Base-by-base conservation (phyloP, 257 asterid species). In the Vinca minor region DNA sequence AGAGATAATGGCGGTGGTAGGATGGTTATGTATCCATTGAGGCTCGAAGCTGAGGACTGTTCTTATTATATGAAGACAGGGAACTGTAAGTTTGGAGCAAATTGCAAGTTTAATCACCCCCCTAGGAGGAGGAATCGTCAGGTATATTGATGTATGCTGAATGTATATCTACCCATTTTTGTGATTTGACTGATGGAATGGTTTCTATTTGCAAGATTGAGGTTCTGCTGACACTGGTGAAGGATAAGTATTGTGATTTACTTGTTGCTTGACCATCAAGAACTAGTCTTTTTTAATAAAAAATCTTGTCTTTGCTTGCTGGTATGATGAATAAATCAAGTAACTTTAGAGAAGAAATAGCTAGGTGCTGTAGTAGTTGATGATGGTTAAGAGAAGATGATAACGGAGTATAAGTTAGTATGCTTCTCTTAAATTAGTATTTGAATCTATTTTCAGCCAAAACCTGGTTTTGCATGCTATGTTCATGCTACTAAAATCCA, bases 21-120 rank as follows among this genome's bases (percentile, higher is more conserved):
- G 86, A 79, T 60, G 74, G 23, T 35, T 62, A 69, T 45, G 67
- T 92, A 85, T 74, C 97, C 99, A 0, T 25, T 81, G 79, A 79
- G 99, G 74, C 87, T 87, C n/a, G 99, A 86, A 64, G 95, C 95
- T 0, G 96, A 83, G 77, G 99, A 87, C 74, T 93, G 99, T 62
- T 44, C 92, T 0, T 93, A 42, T 75, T 93, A 80, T 62, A 68
- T 87, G 91, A 89, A 81, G 71, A 84, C 81, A 3, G 94, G 95
- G 55, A 73, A 79, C 52, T 93, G 97, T 74, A 93, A 93, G 80
- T 93, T 81, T 68, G 99, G 96, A 26, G 52, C 74, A 38, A 67
- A 73, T 74, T 93, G 99, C 94, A 89, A 87, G 87, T 93, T 85
- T 70, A 93, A 87, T 76, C 99, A 93, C 55, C 96, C 97, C 47